Conservation (phyloP, 352 stramenopile genomes). For the Peronospora belbahrii region DNA sequence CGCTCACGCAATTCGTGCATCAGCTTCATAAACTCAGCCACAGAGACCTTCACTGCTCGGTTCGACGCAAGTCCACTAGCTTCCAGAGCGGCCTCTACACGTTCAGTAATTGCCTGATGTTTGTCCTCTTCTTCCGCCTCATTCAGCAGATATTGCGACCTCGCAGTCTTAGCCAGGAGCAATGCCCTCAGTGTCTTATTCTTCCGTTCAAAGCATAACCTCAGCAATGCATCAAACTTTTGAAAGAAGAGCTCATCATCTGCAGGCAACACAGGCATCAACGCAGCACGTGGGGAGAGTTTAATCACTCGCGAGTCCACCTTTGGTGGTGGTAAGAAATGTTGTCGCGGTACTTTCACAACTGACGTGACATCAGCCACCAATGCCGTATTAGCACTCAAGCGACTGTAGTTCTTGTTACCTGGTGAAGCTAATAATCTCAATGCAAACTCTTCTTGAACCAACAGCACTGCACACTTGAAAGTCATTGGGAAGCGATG, state of each 20-base stretch:
- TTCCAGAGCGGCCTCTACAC: slow-evolving; percentile 43
- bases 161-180: slow-evolving; percentile 57
- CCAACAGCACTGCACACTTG: slow-evolving; percentile 61
- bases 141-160: slow-evolving; percentile 23
- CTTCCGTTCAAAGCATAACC: slow-evolving; percentile 72
- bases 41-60: slow-evolving; percentile 57
- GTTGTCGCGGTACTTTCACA: slow-evolving; percentile 42
- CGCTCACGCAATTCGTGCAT: slow-evolving; percentile 38
- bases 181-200: slow-evolving; percentile 83
- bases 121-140: slow-evolving; percentile 12
- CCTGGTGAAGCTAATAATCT: slow-evolving; percentile 65
- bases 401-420: slow-evolving; percentile 67
- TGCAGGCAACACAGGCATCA: slow-evolving; percentile 10
- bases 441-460: slow-evolving; percentile 81
- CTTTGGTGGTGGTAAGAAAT: slow-evolving; percentile 76
- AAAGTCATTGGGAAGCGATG: slow-evolving; percentile 43
- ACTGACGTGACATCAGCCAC: slow-evolving; percentile 59
- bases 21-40: slow-evolving; percentile 51
- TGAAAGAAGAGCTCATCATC: slow-evolving; percentile 50
- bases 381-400: slow-evolving; percentile 75
- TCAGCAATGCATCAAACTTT: slow-evolving; percentile 70
- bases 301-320: slow-evolving; percentile 82
- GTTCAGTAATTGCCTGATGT: slow-evolving; percentile 32
- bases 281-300: slow-evolving; percentile 25
- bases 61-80: slow-evolving; percentile 36